These are phyloP conservation scores for Corrigiola litoralis DNA, from an alignment of 179 eudicot species.

Conservation along the genomic window DNA sequence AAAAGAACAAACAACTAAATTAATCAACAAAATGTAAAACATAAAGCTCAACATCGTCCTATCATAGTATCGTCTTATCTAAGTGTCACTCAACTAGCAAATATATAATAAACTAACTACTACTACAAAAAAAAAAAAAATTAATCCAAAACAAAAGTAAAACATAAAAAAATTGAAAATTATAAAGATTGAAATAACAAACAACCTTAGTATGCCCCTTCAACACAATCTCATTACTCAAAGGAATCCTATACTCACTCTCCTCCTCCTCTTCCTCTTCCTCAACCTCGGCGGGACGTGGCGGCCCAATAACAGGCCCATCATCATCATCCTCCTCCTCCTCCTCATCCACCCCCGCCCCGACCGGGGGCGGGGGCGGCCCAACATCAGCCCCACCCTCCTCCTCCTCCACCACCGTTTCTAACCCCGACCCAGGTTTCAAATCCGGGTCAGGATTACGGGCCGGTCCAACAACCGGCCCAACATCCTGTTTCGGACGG, in stretches of 20 bases:
- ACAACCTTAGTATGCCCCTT: constrained; percentile 95
- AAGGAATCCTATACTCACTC: constrained; percentile 46
- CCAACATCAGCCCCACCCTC: constrained; percentile 23
- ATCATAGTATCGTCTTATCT: too few species aligned
- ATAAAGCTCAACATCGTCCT: too few species aligned
- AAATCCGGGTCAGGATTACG: constrained; percentile 32
- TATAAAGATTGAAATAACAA: not conserved
- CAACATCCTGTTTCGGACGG: constrained; percentile 28
- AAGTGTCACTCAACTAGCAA: not conserved
- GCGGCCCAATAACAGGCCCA: constrained; percentile 50
- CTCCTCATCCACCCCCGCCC: too few species aligned
- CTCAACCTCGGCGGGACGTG: constrained; percentile 15
- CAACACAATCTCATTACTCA: constrained; percentile 87
- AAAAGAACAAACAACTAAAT: too few species aligned
- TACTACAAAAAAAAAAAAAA: not conserved
- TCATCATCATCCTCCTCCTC: constrained; percentile 32
- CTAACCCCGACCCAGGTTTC: not conserved
- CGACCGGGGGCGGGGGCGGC: constrained; percentile 19
- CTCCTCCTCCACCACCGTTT: constrained; percentile 18
- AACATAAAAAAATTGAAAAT: not conserved
- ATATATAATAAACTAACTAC: not conserved
- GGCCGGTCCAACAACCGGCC: constrained; percentile 16
- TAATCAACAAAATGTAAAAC: too few species aligned
- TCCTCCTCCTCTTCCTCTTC: constrained; percentile 9
- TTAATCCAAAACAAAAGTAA: not conserved